phyloP scores from a whole-genome alignment of 31 red algal genomes.

The Bonnemaisonia californica region DNA sequence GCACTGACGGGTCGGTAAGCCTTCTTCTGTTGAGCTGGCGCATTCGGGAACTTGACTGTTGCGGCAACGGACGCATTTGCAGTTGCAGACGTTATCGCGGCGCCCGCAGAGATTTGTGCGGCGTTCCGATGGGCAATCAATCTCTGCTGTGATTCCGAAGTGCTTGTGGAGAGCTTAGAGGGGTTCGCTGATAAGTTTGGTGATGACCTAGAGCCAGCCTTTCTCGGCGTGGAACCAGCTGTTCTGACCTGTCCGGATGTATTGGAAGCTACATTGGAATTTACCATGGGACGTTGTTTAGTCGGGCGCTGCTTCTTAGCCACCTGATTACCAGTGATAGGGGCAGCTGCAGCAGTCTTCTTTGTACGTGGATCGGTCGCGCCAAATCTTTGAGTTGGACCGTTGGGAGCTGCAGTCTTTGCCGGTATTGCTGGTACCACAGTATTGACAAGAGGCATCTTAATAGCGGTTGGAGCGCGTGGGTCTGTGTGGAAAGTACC shows the following conservation, averaged over 20 bases:
- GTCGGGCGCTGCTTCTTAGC: neutral
- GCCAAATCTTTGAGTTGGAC: neutral
- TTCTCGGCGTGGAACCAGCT: neutral
- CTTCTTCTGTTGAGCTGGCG: neutral
- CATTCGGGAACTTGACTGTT: neutral
- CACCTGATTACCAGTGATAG: neutral
- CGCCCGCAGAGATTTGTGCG: slow-evolving; percentile 7
- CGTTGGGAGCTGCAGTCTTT: neutral
- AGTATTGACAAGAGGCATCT: slow-evolving; percentile 15
- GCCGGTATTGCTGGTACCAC: neutral
- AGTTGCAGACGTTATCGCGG: neutral
- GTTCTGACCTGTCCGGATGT: neutral
- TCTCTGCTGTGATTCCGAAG: neutral
- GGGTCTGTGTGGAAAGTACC: slow-evolving; percentile 31
- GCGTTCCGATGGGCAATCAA: neutral
- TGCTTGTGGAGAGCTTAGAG: neutral
- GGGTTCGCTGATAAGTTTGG: neutral
- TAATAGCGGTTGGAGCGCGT: slow-evolving; percentile 9
- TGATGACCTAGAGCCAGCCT: neutral
- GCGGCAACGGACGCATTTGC: slow-evolving; percentile 17
- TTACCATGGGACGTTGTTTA: neutral
- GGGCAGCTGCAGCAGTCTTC: neutral
- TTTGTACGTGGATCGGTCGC: neutral
- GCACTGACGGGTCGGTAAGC: neutral
- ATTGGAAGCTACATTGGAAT: neutral